These are phyloP conservation scores for Sporisorium graminicola DNA, from an alignment of 1,284 basidiomycete genomes.

Conservation along the genomic window DNA sequence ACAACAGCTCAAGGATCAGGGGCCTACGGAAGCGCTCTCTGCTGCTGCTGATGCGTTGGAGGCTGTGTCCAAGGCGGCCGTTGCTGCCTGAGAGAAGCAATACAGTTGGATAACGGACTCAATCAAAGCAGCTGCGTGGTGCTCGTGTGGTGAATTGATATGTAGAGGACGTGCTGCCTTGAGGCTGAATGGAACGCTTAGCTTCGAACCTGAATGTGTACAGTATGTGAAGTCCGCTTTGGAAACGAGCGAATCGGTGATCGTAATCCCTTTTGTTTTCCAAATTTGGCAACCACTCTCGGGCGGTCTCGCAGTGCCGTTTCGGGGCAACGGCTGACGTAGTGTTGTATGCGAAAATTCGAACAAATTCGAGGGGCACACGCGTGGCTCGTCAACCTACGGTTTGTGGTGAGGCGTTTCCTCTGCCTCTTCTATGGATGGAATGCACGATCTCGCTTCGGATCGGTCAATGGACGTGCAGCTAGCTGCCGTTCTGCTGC, in stretches of 20 bases:
- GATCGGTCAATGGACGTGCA: constrained; percentile 2
- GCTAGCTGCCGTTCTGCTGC: too few relatives aligned
- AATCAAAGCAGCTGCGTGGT: not conserved
- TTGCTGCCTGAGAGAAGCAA: not conserved
- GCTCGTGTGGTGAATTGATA: not conserved
- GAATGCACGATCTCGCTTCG: too few relatives aligned
- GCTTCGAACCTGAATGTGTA: too few relatives aligned
- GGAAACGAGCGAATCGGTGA: too few relatives aligned
- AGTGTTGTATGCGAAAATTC: not conserved
- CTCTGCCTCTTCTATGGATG: not conserved
- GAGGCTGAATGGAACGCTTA: too few relatives aligned
- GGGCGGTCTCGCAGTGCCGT: not conserved
- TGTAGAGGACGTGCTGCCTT: too few relatives aligned
- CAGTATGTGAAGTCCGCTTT: too few relatives aligned
- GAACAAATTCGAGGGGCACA: constrained; percentile 4
- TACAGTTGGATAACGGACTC: not conserved
- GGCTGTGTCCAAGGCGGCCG: constrained; percentile 15
- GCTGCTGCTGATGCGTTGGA: constrained; percentile 39
- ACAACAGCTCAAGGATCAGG: constrained; percentile 33
- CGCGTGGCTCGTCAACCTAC: constrained; percentile 1
- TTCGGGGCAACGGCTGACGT: constrained; percentile 3
- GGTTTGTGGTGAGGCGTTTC: not conserved
- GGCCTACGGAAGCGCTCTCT: constrained; percentile 45
- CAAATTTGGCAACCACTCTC: not conserved
- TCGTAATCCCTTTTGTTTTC: not conserved